These are phyloP conservation scores for Microbotryum scabiosae DNA, from an alignment of 1,284 basidiomycete genomes.

Conservation along the genomic window DNA sequence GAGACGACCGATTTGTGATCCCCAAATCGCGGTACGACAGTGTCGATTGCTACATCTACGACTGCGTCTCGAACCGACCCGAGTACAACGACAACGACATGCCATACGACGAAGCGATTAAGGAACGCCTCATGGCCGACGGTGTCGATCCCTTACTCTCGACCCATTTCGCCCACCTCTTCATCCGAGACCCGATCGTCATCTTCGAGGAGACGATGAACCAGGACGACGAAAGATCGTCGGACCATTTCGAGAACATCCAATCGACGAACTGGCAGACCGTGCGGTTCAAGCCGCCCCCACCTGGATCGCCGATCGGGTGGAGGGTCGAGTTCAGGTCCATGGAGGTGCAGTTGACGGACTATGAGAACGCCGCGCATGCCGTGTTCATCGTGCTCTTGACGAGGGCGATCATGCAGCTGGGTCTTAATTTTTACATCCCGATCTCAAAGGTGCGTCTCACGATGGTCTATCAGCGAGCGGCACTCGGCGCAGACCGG, in stretches of 20 bases:
- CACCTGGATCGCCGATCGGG: conserved; percentile 80
- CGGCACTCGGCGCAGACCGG: background rate
- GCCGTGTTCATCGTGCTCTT: conserved; percentile 89
- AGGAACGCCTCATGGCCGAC: conserved; percentile 58
- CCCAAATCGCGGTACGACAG: conserved; percentile 97
- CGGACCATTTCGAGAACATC: conserved; percentile 98
- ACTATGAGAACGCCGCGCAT: conserved; percentile 98
- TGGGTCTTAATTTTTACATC: conserved; percentile 89
- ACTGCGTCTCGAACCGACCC: conserved; percentile 67
- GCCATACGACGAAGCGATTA: conserved; percentile 69
- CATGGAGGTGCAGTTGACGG: conserved; percentile 98
- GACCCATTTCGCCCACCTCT: conserved; percentile 88
- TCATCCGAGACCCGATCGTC: conserved; percentile 95
- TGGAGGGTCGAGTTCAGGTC: conserved; percentile 98
- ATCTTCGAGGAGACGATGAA: conserved; percentile 90
- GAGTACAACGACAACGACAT: conserved; percentile 86
- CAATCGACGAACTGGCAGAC: conserved; percentile 99
- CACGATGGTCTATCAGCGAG: background rate
- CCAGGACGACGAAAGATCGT: conserved; percentile 77
- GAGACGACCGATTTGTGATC: conserved; percentile 64
- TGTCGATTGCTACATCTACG: conserved; percentile 83
- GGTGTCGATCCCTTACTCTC: conserved; percentile 82
- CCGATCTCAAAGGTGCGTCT: conserved; percentile 80
- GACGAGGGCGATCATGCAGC: conserved; percentile 82
- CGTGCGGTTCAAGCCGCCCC: conserved; percentile 95